Evolutionary conservation across 1,284 basidiomycete species (phyloP), one percentile per base, ranked within the genome.

Genomic region (Chalciporus sp.): DNA sequence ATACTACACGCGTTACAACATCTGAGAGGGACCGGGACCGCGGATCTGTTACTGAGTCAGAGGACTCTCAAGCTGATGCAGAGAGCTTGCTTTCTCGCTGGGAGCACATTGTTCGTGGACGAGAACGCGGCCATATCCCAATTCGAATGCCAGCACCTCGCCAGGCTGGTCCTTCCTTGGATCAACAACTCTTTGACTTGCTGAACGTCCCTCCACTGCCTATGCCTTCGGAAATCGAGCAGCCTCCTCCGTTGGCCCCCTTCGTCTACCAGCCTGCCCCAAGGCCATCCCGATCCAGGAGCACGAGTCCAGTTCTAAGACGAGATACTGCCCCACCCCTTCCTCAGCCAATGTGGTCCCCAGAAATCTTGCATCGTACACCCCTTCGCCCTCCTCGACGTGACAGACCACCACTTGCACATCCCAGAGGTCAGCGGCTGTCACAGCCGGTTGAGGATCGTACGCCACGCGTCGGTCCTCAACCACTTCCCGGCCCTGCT

Each of bases 101-200:
- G 60, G 55, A 50, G 26, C 57, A 60, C 11, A 55, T 69, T 42
- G 4, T 64, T 10, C 48, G 39, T 41, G 51, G 49, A 40, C 62
- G 66, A 10, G 62, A 56, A 8, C 60, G 59, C 7, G 62, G 65
- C 2, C 64, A 63, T 4, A 59, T 67, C 12, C 68, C 71, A 0
- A 65, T 80, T 26, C 71, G 72, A 40, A 71, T 73, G 53, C 81
- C 81, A 8, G 65, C 70, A 1, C 75, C 79, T 4, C 61, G 67
- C 14, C 74, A 69, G 17, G 54, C 76, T 12, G 80, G 78, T 10
- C 78, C 74, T 4, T 79, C 83, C 0, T 72, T 87, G 37, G 79
- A 80, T 11, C 78, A 85, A 51, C 78, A 82, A 52, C 65, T 89
- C 8, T 78, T 83, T 49, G 82, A 85, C n/a, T 75, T 88, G 17